These are phyloP conservation scores for Botrytis hyacinthi DNA, from an alignment of 2,329 filamentous ascomycete genomes.

Conservation along the genomic window DNA sequence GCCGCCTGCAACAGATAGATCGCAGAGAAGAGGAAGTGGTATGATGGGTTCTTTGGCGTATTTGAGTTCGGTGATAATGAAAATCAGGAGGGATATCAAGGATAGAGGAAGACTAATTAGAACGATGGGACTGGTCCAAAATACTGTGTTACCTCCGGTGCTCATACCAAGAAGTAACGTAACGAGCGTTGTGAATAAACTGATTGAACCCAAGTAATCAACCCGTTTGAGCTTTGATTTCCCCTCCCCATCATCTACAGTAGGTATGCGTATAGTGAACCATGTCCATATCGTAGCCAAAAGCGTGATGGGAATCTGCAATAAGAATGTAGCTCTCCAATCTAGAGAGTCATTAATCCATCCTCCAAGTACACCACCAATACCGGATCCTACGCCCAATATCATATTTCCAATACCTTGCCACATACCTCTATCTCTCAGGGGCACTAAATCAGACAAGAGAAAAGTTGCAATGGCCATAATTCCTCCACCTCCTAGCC, in stretches of 20 bases:
- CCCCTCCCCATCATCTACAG: conserved; percentile 2
- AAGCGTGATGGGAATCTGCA: conserved; percentile 17
- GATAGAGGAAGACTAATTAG: conserved; percentile 37
- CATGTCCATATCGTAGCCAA: conserved; percentile 6
- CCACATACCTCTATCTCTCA: conserved; percentile 46
- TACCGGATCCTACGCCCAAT: conserved; percentile 65
- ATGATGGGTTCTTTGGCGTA: conserved; percentile 53
- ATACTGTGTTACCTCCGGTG: conserved; percentile 57
- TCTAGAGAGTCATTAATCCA: conserved; percentile 68
- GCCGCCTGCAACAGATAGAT: conserved; percentile 61
- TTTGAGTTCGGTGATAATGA: conserved; percentile 54
- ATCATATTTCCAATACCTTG: conserved; percentile 73
- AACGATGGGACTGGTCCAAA: conserved; percentile 59
- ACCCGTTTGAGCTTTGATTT: conserved; percentile 50
- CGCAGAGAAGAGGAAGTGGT: conserved; percentile 60
- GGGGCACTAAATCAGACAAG: conserved; percentile 15
- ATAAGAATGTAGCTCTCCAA: conserved; percentile 51
- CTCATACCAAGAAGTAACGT: conserved; percentile 71
- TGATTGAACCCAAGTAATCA: conserved; percentile 68
- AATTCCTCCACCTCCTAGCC: conserved; percentile 70
- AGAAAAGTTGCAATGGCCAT: conserved; percentile 42
- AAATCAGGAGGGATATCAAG: conserved; percentile 47
- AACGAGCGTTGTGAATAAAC: conserved; percentile 63
- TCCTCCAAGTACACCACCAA: conserved; percentile 69
- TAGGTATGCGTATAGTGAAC: conserved; percentile 14